Evolutionary conservation across 345 rosid species (phyloP), one percentile per base, ranked within the genome.

Genomic region (Bruguiera parviflora): DNA sequence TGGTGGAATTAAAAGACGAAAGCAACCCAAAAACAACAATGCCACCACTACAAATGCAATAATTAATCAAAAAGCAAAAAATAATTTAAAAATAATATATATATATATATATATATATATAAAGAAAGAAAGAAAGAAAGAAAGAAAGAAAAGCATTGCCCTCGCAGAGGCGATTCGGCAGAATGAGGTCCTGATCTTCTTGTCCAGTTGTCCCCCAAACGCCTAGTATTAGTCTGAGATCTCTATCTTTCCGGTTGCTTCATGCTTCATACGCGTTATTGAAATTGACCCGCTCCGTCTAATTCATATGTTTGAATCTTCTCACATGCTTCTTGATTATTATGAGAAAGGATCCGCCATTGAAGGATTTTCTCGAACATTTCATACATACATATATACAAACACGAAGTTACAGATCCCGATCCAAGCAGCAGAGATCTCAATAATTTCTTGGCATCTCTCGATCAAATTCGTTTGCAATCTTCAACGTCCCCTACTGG

Each of bases 401-500:
- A 3, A 43, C 19, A 43, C 18, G 4, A 15, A 43, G 49, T 43
- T 43, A 43, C 49, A 15, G 49, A 43, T 13, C 16, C 18, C 49
- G 49, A 43, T 43, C 49, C 19, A 43, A 15, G 49, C 49, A 43
- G 49, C 49, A 43, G 19, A 43, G 5, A 0, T 43, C 49, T 13
- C 49, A 43, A 13, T 43, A 43, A 43, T 13, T 43, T 43, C 49
- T 43, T 13, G 15, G 19, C 49, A 13, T 43, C 49, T 43, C 18
- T 43, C 18, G 19, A 43, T 43, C 18, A 43, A 11, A 43, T 43
- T 43, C 49, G 18, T 43, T 43, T 15, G 31, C 37, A 63, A n/a
- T 27, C 5, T 18, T 59, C 71, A n/a, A 6, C 49, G 35, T 20
- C 77, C 53, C 52, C 84, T 69, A 46, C 82, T 25, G 11, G 61